Evolutionary conservation across 495 filamentous ascomycete species (phyloP).

Genomic region (Talaromyces ruber): DNA sequence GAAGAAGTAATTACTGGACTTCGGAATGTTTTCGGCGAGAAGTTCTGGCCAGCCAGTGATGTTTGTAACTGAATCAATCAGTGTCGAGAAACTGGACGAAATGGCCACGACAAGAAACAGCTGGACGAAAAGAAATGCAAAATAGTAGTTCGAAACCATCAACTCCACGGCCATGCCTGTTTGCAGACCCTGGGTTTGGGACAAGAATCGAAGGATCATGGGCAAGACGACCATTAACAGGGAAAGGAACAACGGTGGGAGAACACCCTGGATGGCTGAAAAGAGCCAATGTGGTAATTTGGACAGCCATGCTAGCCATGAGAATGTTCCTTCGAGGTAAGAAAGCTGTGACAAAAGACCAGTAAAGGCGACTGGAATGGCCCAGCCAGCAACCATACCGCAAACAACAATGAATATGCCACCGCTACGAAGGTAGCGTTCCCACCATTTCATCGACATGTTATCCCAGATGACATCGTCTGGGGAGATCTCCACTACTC

Average conservation of each 20-base stretch:
- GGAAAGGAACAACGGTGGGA: constrained; percentile 71
- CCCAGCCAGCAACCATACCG: constrained; percentile 83
- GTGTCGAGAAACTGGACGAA: constrained; percentile 63
- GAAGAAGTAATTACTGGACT: constrained; percentile 94
- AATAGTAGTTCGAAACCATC: constrained; percentile 86
- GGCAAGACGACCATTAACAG: constrained; percentile 78
- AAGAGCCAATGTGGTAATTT: constrained; percentile 54
- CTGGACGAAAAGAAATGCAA: constrained; percentile 90
- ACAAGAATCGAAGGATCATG: constrained; percentile 65
- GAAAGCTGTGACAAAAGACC: constrained; percentile 70
- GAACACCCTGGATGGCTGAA: constrained; percentile 73
- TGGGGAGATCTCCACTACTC: constrained; percentile 85
- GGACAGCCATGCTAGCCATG: constrained; percentile 65
- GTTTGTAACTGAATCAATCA: constrained; percentile 54
- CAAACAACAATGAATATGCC: constrained; percentile 56
- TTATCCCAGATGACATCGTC: constrained; percentile 97
- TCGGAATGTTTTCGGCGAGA: constrained; percentile 77
- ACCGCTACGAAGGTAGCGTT: constrained; percentile 67
- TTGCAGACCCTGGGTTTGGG: constrained; percentile 66
- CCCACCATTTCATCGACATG: constrained; percentile 95
- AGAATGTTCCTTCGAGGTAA: constrained; percentile 52
- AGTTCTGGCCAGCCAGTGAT: constrained; percentile 54
- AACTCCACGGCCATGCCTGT: constrained; percentile 77
- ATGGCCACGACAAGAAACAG: constrained; percentile 91
- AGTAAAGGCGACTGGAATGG: constrained; percentile 83